Evolutionary conservation across 805 yeast genomes (phyloP).

Genomic region (Wickerhamomyces queroliae): DNA sequence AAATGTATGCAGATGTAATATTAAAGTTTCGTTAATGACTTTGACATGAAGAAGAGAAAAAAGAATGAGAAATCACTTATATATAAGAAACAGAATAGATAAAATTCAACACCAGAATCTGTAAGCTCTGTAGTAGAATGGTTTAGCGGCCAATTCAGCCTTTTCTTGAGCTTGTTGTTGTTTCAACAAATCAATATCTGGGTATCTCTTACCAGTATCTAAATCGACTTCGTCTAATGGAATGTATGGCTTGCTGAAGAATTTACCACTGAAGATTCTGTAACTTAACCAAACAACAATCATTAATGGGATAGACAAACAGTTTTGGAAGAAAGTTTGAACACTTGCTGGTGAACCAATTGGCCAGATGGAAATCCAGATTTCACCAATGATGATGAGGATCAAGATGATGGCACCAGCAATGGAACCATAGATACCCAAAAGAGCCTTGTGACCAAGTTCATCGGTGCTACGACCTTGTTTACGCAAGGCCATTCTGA

Average conservation of each 20-base stretch:
- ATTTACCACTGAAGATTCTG: conserved; percentile 28
- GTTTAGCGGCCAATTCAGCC: conserved; percentile 38
- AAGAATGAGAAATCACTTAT: neutral
- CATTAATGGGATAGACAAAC: conserved; percentile 31
- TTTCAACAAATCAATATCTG: conserved; percentile 49
- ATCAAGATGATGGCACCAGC: conserved; percentile 53
- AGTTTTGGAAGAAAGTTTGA: conserved; percentile 31
- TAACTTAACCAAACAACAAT: conserved; percentile 28
- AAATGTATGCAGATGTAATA: neutral
- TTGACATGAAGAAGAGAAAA: neutral
- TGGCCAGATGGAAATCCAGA: conserved; percentile 81
- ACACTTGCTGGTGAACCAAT: conserved; percentile 28
- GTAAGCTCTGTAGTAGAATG: conserved; percentile 41
- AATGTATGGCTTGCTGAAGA: conserved; percentile 34
- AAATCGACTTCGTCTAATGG: conserved; percentile 47
- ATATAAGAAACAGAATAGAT: too few species aligned
- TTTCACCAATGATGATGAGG: conserved; percentile 65
- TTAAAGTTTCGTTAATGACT: neutral
- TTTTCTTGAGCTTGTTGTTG: conserved; percentile 53
- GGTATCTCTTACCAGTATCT: conserved; percentile 60
- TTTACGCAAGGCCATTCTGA: conserved; percentile 52
- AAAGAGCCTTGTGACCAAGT: conserved; percentile 57
- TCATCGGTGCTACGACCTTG: conserved; percentile 70
- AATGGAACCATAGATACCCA: conserved; percentile 63
- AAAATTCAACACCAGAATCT: conserved; percentile 48